phyloP scores from a whole-genome alignment of 345 rosid species.

The Lepidium africanum region DNA sequence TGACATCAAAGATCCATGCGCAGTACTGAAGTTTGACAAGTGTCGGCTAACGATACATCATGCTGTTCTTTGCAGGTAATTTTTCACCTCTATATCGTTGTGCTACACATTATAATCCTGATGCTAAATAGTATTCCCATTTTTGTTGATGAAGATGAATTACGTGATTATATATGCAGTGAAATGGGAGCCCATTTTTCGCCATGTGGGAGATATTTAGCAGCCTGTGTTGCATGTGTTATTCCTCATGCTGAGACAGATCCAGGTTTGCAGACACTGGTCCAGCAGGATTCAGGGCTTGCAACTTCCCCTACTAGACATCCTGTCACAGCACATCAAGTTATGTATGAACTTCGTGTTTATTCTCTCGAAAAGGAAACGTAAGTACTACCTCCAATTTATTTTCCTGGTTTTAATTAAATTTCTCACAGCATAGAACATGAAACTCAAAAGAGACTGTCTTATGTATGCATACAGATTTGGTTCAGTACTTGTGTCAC shows the following conservation, averaged over 20 bases:
- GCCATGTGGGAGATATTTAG: constrained; percentile 96
- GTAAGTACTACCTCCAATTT: constrained; percentile 38
- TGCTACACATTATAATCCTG: not conserved
- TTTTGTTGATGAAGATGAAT: constrained; percentile 2
- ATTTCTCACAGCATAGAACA: not conserved
- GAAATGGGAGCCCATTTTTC: constrained; percentile 99
- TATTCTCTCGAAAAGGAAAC: constrained; percentile 91
- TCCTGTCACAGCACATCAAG: constrained; percentile 86
- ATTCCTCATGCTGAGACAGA: constrained; percentile 78
- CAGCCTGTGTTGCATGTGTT: constrained; percentile 95
- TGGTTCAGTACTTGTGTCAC: constrained; percentile 77
- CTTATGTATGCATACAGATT: constrained; percentile 44
- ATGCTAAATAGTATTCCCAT: not conserved
- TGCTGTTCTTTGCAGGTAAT: constrained; percentile 95
- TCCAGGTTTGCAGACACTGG: constrained; percentile 56
- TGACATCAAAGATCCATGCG: constrained; percentile 64
- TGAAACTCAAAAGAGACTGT: not conserved
- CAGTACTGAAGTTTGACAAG: constrained; percentile 48
- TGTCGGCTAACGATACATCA: constrained; percentile 75
- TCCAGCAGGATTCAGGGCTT: constrained; percentile 62
- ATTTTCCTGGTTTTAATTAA: not conserved
- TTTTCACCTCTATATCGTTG: not conserved
- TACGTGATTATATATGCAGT: constrained; percentile 41
- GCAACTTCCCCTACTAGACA: constrained; percentile 95
- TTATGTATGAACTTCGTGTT: constrained; percentile 94